Percentiles rank a stretch among this genome's conserved stretches.
Conservation (phyloP, 2,329 filamentous ascomycete species). For the Pyricularia sp. region DNA sequence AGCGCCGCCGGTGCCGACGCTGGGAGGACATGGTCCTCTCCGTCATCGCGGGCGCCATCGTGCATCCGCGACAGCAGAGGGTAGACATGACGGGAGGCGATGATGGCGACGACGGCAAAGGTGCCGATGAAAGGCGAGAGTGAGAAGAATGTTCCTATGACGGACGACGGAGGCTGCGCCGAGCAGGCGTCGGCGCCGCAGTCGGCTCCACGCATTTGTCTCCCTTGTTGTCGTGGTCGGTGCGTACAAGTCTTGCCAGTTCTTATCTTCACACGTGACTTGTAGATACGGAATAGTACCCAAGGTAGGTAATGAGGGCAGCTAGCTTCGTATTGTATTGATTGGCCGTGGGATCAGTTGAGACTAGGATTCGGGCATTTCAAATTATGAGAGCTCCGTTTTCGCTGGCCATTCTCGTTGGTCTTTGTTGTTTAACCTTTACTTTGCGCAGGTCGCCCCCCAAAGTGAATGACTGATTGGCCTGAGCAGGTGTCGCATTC, state of each 20-base stretch:
- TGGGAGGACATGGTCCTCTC: slow-evolving; percentile 52
- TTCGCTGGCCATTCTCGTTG: not conserved
- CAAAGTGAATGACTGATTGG: not conserved
- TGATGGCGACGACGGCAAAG: slow-evolving; percentile 51
- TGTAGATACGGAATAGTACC: not conserved
- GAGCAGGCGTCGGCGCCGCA: slow-evolving; percentile 3
- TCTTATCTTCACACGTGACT: not conserved
- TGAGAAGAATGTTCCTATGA: slow-evolving; percentile 27
- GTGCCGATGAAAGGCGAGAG: slow-evolving; percentile 64
- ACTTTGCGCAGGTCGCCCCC: not conserved
- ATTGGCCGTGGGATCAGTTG: not conserved
- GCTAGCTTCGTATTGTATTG: not conserved
- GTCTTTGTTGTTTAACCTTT: not conserved
- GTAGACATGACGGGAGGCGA: slow-evolving; percentile 61
- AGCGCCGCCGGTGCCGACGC: slow-evolving; percentile 51
- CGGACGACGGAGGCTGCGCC: not conserved
- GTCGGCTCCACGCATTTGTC: not conserved
- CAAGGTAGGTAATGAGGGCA: not conserved
- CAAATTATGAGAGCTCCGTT: not conserved
- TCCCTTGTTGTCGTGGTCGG: not conserved
- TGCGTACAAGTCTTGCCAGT: not conserved
- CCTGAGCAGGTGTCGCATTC: too few species aligned
- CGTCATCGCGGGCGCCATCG: slow-evolving; percentile 35
- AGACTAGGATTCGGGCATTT: not conserved
- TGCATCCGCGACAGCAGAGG: slow-evolving; percentile 56